A percentile compares a stretch with the other conserved stretches of the same genome.
Evolutionary conservation across 139 green algal genomes (phyloP).

Genomic region (Tetradesmus obliquus): DNA sequence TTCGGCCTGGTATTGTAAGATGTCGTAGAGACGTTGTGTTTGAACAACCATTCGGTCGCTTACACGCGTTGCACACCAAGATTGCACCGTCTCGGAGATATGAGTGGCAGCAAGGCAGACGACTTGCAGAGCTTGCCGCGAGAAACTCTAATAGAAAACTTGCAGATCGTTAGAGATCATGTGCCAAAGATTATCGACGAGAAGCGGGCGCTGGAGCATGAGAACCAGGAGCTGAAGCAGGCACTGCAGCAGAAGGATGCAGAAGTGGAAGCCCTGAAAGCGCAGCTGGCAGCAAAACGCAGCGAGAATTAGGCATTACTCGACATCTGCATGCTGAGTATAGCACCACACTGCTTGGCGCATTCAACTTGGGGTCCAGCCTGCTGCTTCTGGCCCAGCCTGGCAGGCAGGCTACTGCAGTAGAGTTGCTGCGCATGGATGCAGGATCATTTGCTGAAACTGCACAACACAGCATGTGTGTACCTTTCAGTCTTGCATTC

Average conservation of each 20-base stretch:
- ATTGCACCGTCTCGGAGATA: neutral
- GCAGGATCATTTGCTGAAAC: neutral
- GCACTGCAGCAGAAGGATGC: neutral
- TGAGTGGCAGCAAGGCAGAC: neutral
- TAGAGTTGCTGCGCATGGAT: neutral
- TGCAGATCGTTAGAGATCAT: neutral
- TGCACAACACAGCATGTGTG: too few species aligned
- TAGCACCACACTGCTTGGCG: too few species aligned
- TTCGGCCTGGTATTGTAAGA: too few species aligned
- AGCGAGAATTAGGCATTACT: neutral
- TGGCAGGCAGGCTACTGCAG: neutral
- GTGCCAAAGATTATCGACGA: neutral
- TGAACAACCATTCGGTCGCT: too few species aligned
- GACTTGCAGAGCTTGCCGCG: neutral
- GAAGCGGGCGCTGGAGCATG: neutral
- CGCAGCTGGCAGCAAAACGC: neutral
- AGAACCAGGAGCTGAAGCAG: neutral
- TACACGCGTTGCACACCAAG: too few species aligned
- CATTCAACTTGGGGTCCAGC: too few species aligned
- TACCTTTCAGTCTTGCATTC: too few species aligned
- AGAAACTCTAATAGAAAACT: neutral
- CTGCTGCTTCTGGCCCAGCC: neutral
- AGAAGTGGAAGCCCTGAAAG: neutral
- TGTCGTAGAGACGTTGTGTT: too few species aligned
- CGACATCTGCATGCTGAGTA: too few species aligned